Evolutionary conservation across 2,329 filamentous ascomycete genomes (phyloP).

Genomic region (Zymoseptoria ardabiliae): DNA sequence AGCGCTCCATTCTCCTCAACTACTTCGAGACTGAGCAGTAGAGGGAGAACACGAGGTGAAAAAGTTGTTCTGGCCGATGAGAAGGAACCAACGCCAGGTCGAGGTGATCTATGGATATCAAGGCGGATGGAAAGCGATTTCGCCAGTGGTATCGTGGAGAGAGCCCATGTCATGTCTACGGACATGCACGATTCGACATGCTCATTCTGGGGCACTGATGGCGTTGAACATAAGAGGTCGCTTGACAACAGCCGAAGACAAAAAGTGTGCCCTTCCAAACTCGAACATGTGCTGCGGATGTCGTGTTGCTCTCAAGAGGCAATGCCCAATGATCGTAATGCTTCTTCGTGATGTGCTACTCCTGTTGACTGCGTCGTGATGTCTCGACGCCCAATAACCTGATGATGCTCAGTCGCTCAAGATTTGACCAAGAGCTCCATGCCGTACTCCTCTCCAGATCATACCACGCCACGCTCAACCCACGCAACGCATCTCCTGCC

Average conservation of each 20-base stretch:
- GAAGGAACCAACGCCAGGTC: neutral
- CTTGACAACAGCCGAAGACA: neutral
- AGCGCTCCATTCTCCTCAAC: constrained; percentile 98
- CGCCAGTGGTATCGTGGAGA: neutral
- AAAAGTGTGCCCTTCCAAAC: neutral
- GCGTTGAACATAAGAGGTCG: neutral
- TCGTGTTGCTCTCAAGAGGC: too few species aligned
- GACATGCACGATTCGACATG: neutral
- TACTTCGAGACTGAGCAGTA: constrained; percentile 90
- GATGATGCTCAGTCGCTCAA: too few species aligned
- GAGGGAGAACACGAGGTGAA: constrained; percentile 4
- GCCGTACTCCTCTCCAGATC: too few species aligned
- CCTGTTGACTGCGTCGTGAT: too few species aligned
- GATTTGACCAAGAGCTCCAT: too few species aligned
- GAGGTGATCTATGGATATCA: neutral
- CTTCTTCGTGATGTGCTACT: too few species aligned
- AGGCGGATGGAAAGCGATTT: neutral
- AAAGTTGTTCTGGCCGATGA: neutral
- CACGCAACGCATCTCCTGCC: too few species aligned
- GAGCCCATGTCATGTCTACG: neutral
- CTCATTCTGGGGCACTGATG: neutral
- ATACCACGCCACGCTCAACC: too few species aligned
- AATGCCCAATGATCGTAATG: too few species aligned
- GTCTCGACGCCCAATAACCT: too few species aligned
- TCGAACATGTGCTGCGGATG: too few species aligned